Evolutionary conservation across 2,329 filamentous ascomycete species (phyloP), one percentile per base, ranked within the genome.

Genomic region (Colletotrichum sojae): DNA sequence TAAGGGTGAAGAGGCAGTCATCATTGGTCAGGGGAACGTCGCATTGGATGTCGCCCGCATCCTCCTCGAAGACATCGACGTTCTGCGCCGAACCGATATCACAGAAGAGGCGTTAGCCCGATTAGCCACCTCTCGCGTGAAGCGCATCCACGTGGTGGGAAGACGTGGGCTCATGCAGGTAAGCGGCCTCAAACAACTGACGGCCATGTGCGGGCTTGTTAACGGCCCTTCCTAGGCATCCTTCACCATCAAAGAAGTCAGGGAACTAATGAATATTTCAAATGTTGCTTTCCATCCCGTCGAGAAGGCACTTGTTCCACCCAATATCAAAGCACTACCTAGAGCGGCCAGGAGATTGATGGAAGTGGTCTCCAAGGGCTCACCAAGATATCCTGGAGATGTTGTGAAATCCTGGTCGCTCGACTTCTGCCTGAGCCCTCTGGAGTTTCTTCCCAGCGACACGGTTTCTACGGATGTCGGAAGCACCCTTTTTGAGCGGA

Each of bases 11-110:
- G 91, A 95, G 70, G 96, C 94, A 1, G 89, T 98, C 39, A 87
- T 99, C 55, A 90, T 99, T 72, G 96, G 96, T 2, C 95, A 99
- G 76, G 96, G 96, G 16, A 99, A 99, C 80, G 96, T 99, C 9
- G 96, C 96, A 0, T 84, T 99, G 55, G 96, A 99, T 78, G 93
- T 99, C 16, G 94, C 95, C 1, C 89, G 97, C 27, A 95, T 97
- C 75, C 83, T 99, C 5, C 85, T 99, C 15, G 90, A 92, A 60
- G 89, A 93, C 70, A 83, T 97, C 1, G 90, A 95, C 74, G 82
- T 86, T 22, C 83, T 99, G 53, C 86, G 88, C 6, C 91, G 90
- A 75, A 98, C 96, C 0, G 96, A 99, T 77, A 98, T 99, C 55
- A 91, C 95, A 1, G 92, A 94, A 70, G 88, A 93, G 74, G 96